These are phyloP conservation scores for Hypoxylon crocopeplum DNA, from an alignment of 495 filamentous ascomycete genomes.

Conservation along the genomic window DNA sequence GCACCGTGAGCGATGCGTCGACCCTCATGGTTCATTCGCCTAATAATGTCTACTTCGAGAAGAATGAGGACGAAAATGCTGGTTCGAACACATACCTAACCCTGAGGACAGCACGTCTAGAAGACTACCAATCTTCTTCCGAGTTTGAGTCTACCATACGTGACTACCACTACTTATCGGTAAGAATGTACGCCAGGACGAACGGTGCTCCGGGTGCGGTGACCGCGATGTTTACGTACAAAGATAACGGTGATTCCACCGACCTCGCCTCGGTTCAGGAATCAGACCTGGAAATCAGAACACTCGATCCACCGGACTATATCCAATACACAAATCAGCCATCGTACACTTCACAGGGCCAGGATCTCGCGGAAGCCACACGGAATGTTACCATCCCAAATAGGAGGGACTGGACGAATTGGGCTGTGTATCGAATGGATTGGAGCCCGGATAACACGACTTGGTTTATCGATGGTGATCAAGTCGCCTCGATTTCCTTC, in stretches of 20 bases:
- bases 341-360: constrained; percentile 51
- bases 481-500: constrained; percentile 66
- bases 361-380: constrained; percentile 53
- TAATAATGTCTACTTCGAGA: constrained; percentile 69
- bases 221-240: constrained; percentile 75
- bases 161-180: constrained; percentile 64
- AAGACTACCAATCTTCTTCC: constrained; percentile 64
- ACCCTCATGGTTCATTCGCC: constrained; percentile 67
- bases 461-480: constrained; percentile 70
- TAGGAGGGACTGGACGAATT: constrained; percentile 63
- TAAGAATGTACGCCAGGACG: constrained; percentile 66
- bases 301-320: constrained; percentile 58
- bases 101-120: constrained; percentile 64
- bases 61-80: constrained; percentile 44
- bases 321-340: constrained; percentile 82
- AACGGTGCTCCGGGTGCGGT: constrained; percentile 64
- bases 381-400: constrained; percentile 54
- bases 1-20: constrained; percentile 46
- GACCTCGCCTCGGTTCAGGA: constrained; percentile 61
- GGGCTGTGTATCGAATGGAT: constrained; percentile 76
- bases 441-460: constrained; percentile 67
- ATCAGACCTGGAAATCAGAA: constrained; percentile 79
- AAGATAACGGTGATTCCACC: constrained; percentile 38
- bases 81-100: constrained; percentile 62
- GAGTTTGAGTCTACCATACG: constrained; percentile 66